A percentile compares a stretch with the other conserved stretches of the same genome.
Evolutionary conservation across 495 filamentous ascomycete genomes (phyloP).

Genomic region (Melanomma pulvis-pyrius): DNA sequence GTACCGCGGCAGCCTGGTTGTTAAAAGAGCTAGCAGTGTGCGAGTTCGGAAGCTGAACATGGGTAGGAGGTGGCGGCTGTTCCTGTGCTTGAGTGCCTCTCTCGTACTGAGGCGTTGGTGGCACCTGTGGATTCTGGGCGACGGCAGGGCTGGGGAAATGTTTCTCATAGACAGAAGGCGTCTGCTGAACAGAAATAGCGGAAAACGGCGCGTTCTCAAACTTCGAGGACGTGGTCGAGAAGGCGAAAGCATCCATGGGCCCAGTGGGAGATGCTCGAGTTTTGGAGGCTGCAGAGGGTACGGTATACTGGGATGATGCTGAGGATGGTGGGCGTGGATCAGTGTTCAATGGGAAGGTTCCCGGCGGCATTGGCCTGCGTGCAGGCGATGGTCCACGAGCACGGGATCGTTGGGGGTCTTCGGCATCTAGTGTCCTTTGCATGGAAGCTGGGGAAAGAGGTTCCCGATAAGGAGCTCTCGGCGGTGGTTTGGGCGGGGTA

Average conservation of each 20-base stretch:
- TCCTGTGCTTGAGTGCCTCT: neutral
- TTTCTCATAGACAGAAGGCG: neutral
- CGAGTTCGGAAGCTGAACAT: constrained; percentile 4
- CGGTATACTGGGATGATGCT: constrained; percentile 25
- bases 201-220: constrained; percentile 8
- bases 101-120: constrained; percentile 27
- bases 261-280: constrained; percentile 13
- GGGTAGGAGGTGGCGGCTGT: constrained; percentile 15
- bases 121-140: constrained; percentile 17
- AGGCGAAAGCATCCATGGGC: neutral
- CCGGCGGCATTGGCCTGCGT: constrained; percentile 17
- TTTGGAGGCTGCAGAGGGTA: constrained; percentile 22
- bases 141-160: neutral
- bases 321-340: constrained; percentile 29
- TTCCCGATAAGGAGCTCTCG: constrained; percentile 12
- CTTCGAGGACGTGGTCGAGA: neutral
- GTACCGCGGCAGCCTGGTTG: neutral
- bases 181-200: neutral
- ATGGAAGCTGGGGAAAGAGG: neutral
- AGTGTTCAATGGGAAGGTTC: constrained; percentile 22
- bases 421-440: neutral
- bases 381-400: constrained; percentile 26
- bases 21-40: neutral
- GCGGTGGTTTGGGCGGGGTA: constrained; percentile 23
- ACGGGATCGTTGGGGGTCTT: constrained; percentile 23